A percentile compares a stretch with the other conserved stretches of the same genome.
phyloP scores from a whole-genome alignment of 306 rosid species.

The Quercus engelmannii region DNA sequence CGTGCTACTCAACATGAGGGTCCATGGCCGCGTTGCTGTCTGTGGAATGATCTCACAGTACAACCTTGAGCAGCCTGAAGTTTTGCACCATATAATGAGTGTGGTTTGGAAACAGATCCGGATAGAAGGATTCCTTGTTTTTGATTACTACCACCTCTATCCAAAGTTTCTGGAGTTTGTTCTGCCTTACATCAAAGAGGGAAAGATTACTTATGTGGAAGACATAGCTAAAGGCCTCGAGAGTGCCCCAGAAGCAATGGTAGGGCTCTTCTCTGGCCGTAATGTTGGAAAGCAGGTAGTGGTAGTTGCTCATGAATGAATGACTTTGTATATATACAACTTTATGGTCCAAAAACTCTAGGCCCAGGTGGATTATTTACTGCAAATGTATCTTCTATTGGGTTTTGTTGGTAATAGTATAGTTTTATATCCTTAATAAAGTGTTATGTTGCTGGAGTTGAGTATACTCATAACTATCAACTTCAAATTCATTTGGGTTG shows the following conservation, averaged over 20 bases:
- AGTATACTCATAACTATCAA: too few relatives aligned
- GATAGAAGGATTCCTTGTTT: slow-evolving; percentile 21
- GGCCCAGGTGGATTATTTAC: neutral
- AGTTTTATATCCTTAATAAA: too few relatives aligned
- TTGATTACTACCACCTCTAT: slow-evolving; percentile 12
- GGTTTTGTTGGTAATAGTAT: too few relatives aligned
- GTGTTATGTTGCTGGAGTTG: too few relatives aligned
- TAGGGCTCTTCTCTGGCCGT: slow-evolving; percentile 33
- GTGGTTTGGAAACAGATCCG: neutral
- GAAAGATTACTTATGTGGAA: slow-evolving; percentile 26
- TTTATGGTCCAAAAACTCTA: neutral
- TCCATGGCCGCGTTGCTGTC: slow-evolving; percentile 18
- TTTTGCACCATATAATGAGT: slow-evolving; percentile 7
- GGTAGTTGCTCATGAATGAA: slow-evolving; percentile 10
- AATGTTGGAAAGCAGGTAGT: slow-evolving; percentile 38
- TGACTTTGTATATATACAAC: neutral
- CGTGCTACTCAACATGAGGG: slow-evolving; percentile 30
- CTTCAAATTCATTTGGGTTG: too few relatives aligned
- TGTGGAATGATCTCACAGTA: slow-evolving; percentile 46
- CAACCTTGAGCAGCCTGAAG: slow-evolving; percentile 32
- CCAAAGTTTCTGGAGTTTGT: slow-evolving; percentile 16
- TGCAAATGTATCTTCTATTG: too few relatives aligned
- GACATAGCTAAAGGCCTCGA: slow-evolving; percentile 31
- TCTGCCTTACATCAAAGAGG: slow-evolving; percentile 23
- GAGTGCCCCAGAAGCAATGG: slow-evolving; percentile 22